A percentile compares a stretch with the other conserved stretches of the same genome.
Conservation (phyloP, 306 rosid species). For the Lathyrus aphaca region DNA sequence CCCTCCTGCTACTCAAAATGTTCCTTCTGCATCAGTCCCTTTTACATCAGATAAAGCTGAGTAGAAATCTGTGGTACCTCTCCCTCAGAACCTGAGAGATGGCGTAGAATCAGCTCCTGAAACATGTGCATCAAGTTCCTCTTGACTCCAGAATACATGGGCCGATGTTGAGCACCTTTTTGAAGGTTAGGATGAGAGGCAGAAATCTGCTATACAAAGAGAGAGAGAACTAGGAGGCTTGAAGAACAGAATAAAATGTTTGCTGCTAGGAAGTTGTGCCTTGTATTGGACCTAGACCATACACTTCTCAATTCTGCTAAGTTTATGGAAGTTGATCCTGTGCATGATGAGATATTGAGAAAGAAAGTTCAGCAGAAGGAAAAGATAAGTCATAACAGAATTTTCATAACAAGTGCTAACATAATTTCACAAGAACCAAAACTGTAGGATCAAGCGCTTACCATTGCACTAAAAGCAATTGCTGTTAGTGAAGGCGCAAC, state of each 20-base stretch:
- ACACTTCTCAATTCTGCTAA: conserved; percentile 98
- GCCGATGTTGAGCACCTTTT: conserved; percentile 86
- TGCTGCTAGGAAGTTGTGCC: conserved; percentile 84
- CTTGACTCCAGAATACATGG: conserved; percentile 70
- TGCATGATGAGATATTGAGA: conserved; percentile 90
- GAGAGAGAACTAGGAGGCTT: conserved; percentile 94
- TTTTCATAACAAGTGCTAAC: no score
- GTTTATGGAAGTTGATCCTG: conserved; percentile 95
- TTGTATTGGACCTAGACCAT: conserved; percentile 97
- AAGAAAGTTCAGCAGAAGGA: no score
- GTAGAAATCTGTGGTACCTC: conserved; percentile 47
- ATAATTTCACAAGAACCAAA: no score
- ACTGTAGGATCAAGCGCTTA: no score
- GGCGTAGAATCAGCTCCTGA: conserved; percentile 51
- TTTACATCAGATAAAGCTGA: conserved; percentile 57
- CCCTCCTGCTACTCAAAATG: conserved; percentile 48
- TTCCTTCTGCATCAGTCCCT: conserved; percentile 54
- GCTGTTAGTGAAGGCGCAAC: no score
- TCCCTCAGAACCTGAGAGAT: conserved; percentile 50
- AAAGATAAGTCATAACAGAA: no score
- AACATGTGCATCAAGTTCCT: conserved; percentile 47
- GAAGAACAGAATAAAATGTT: conserved; percentile 97
- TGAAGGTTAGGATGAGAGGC: conserved; percentile 88
- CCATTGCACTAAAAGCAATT: no score
- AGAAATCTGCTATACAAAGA: conserved; percentile 92